Evolutionary conservation across 179 eudicot species (phyloP).

Genomic region (Spergularia azorica): DNA sequence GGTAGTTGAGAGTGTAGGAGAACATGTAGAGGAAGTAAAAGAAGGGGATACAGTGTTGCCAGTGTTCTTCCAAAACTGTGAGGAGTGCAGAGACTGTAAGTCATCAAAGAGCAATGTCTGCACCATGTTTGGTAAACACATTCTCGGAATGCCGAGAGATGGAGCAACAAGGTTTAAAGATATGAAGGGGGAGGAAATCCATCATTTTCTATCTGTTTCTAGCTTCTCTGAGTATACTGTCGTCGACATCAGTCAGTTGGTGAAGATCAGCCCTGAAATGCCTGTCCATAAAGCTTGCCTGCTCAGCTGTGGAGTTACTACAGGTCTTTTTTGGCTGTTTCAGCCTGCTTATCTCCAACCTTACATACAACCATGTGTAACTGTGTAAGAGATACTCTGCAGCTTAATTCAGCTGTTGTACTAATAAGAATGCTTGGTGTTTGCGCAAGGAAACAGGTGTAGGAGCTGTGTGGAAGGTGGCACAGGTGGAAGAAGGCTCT

Average conservation of each 20-base stretch:
- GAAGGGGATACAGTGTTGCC: slow-evolving; percentile 58
- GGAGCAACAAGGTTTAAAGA: slow-evolving; percentile 34
- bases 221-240: slow-evolving; percentile 72
- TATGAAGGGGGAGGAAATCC: slow-evolving; percentile 39
- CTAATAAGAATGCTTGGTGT: neutral
- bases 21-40: slow-evolving; percentile 47
- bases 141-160: slow-evolving; percentile 33
- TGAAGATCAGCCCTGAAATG: slow-evolving; percentile 54
- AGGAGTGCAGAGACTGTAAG: slow-evolving; percentile 55
- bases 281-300: slow-evolving; percentile 64
- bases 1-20: slow-evolving; percentile 62
- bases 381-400: neutral
- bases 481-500: slow-evolving; percentile 53
- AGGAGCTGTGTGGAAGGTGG: slow-evolving; percentile 64
- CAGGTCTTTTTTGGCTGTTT: slow-evolving; percentile 38
- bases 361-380: too few relatives aligned
- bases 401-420: neutral
- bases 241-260: slow-evolving; percentile 46
- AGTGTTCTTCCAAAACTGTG: slow-evolving; percentile 42
- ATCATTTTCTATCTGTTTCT: slow-evolving; percentile 57
- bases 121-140: slow-evolving; percentile 34
- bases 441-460: slow-evolving; percentile 24
- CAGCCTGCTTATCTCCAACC: neutral
- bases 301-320: slow-evolving; percentile 70
- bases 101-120: slow-evolving; percentile 57